Base-by-base conservation (phyloP, 192 early-diverging fungal genomes). In the Diversispora epigaea region DNA sequence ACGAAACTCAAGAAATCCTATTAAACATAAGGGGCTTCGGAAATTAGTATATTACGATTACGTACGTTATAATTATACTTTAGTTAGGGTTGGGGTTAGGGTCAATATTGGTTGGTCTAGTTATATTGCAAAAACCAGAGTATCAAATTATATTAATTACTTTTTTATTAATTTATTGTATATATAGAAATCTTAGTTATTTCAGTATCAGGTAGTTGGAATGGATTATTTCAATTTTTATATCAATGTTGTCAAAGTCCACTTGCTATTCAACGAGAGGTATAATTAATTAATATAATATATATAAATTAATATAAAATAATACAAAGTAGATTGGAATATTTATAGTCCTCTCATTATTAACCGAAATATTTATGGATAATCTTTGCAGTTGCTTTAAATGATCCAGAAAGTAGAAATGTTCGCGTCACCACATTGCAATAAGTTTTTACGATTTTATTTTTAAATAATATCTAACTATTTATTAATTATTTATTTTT, bases 271-370 rank as follows among this genome's bases (percentile, higher is more conserved):
- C 93, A 96, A 68, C 92, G 94, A 19, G 93, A 93, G 80, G 80
- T 80, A 64, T 73, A 45, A 66, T 76, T 9, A n/a, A 22, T 19
- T 58, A 63, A 62, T 40, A 76, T 71, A 60, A 55, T 40, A n/a
- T n/a, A n/a, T n/a, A n/a, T 32, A 17, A 25, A 22, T 60, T 11
- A 46, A 46, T 17, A 4, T 17, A 6, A 61, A 19, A 19, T 61
- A 61, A 46, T 46, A n/a, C 6, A n/a, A 17, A 19, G 15, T 70
- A 90, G 79, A 89, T 96, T 58, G 95, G 94, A 44, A 85, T 94
- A 10, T 96, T 91, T 68, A 91, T 93, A 15, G 81, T 97, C 49
- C 92, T 92, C 78, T 87, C 93, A 55, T 83, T 97, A 68, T 95
- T 95, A 2, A 89, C 93, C 15, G 94, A 96, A 68, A 80, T 82